Evolutionary conservation across 352 stramenopile genomes (phyloP), one percentile per base, ranked within the genome.

Genomic region (Hyphochytrium catenoides): DNA sequence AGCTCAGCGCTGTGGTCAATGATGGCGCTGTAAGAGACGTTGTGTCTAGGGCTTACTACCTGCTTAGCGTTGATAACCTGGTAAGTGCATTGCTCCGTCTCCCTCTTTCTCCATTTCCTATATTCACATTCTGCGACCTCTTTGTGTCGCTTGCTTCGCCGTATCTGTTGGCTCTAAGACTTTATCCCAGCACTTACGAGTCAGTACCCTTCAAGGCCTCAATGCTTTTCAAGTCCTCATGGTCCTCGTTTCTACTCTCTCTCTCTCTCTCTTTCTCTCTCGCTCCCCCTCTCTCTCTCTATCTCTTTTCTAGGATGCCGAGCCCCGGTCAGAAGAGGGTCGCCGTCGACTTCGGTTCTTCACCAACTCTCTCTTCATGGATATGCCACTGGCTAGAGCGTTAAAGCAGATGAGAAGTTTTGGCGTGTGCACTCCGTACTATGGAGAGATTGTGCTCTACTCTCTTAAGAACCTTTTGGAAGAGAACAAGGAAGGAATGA

Each of bases 61-160:
- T 43, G 0, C 18, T 47, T 8, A 47, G 34, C 3, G 41, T 47
- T 4, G 41, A 47, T 19, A 47, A 47, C 36, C 44, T 47, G 36
- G n/a, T n/a, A n/a, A n/a, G n/a, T n/a, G n/a, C n/a, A n/a, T n/a
- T n/a, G n/a, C n/a, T n/a, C n/a, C n/a, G n/a, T n/a, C n/a, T n/a
- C n/a, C n/a, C n/a, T n/a, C n/a, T n/a, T n/a, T n/a, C n/a, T n/a
- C n/a, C n/a, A n/a, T n/a, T n/a, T n/a, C n/a, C n/a, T n/a, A n/a
- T n/a, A n/a, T n/a, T n/a, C n/a, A n/a, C n/a, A n/a, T n/a, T n/a
- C n/a, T n/a, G n/a, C n/a, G n/a, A n/a, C n/a, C n/a, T n/a, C n/a
- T n/a, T n/a, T n/a, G n/a, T n/a, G n/a, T n/a, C n/a, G n/a, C n/a
- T n/a, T n/a, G n/a, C n/a, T n/a, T n/a, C n/a, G n/a, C n/a, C n/a